Conservation (phyloP, 164 flowering plant species). For the Liquidambar formosana region DNA sequence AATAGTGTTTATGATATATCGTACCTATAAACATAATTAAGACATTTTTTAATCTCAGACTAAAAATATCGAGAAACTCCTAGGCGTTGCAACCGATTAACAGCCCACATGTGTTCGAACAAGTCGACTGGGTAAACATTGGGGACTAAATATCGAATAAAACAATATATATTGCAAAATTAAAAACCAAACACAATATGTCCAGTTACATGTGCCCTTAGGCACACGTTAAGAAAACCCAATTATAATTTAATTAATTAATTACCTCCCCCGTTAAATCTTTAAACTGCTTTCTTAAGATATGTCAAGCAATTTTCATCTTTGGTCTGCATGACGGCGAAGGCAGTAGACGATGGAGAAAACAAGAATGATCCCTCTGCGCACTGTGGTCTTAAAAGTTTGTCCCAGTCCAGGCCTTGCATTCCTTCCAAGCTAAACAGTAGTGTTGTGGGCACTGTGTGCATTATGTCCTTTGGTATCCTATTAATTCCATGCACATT, state of each 20-base stretch:
- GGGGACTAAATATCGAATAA: slow-evolving; percentile 49
- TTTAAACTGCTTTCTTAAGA: slow-evolving; percentile 47
- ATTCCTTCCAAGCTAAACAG: slow-evolving; percentile 95
- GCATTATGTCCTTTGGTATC: slow-evolving; percentile 86
- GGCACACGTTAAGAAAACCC: not conserved
- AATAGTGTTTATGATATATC: too few species aligned
- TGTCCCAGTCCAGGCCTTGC: slow-evolving; percentile 82
- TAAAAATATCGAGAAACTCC: slow-evolving; percentile 64
- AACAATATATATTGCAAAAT: not conserved
- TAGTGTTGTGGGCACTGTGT: slow-evolving; percentile 74
- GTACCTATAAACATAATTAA: slow-evolving; percentile 60
- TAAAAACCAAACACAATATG: not conserved
- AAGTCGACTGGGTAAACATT: slow-evolving; percentile 74
- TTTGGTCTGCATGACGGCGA: too few species aligned
- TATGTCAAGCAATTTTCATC: slow-evolving; percentile 68
- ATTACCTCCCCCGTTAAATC: slow-evolving; percentile 93
- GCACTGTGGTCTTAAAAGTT: slow-evolving; percentile 68
- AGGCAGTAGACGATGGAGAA: slow-evolving; percentile 95
- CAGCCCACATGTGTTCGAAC: slow-evolving; percentile 68
- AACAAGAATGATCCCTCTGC: slow-evolving; percentile 87
- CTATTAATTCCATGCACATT: slow-evolving; percentile 40
- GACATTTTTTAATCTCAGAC: slow-evolving; percentile 46
- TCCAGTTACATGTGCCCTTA: too few species aligned
- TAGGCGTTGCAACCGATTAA: too few species aligned
- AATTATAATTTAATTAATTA: not conserved